Percentiles rank a stretch among this genome's conserved stretches.
These are phyloP conservation scores for Cymbomonas tetramitiformis DNA, from an alignment of 139 green algal species.

Conservation along the genomic window DNA sequence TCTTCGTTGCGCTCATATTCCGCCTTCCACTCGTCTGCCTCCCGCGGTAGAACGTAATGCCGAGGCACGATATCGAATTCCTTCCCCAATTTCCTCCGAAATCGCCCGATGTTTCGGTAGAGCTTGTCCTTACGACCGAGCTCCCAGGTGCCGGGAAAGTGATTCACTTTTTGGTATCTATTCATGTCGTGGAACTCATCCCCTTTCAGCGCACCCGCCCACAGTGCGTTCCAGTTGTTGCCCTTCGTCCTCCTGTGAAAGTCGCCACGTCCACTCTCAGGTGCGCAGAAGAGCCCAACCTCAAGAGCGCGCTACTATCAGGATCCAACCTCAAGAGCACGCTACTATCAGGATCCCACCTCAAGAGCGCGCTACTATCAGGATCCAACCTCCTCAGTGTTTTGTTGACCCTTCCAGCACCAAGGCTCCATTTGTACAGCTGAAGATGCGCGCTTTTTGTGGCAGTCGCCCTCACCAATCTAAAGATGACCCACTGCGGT, in stretches of 20 bases:
- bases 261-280: too few species aligned
- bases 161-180: constrained; percentile 43
- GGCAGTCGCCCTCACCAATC: too few species aligned
- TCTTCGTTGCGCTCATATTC: constrained; percentile 33
- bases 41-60: constrained; percentile 42
- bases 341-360: too few species aligned
- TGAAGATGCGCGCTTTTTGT: too few species aligned
- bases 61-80: constrained; percentile 42
- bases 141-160: constrained; percentile 59
- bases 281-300: too few species aligned
- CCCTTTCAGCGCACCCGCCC: constrained; percentile 32
- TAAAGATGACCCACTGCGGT: too few species aligned
- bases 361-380: too few species aligned
- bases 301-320: too few species aligned
- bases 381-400: too few species aligned
- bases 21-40: constrained; percentile 38
- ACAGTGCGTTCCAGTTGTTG: constrained; percentile 35
- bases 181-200: constrained; percentile 21
- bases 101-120: constrained; percentile 22
- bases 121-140: constrained; percentile 48
- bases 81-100: constrained; percentile 1
- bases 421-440: too few species aligned
- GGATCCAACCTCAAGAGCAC: too few species aligned
- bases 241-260: constrained; percentile 22
- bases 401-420: too few species aligned